A percentile compares a stretch with the other conserved stretches of the same genome.
phyloP scores from a whole-genome alignment of 768 basidiomycete species.

The Tylopilus plumbeoviolaceoides region DNA sequence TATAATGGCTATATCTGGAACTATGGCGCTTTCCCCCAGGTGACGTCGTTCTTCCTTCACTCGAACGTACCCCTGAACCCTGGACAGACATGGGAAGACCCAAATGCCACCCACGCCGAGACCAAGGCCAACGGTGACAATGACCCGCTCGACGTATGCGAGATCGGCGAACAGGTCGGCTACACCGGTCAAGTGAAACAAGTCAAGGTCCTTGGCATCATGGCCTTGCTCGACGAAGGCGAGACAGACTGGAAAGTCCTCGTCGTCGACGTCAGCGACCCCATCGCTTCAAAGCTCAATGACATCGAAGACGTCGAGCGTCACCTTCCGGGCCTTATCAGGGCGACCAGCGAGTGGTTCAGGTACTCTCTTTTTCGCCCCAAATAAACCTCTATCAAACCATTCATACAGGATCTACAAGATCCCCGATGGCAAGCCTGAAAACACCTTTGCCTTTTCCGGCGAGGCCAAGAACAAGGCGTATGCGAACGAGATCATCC shows the following conservation, averaged over 20 bases:
- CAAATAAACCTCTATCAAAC: neutral
- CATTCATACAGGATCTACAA: conserved; percentile 73
- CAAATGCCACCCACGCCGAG: conserved; percentile 79
- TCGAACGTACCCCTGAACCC: neutral
- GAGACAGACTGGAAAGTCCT: conserved; percentile 99
- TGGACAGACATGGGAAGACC: conserved; percentile 95
- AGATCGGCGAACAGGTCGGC: conserved; percentile 98
- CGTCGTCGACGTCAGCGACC: conserved; percentile 94
- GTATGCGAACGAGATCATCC: conserved; percentile 98
- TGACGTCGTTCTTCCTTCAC: conserved; percentile 27
- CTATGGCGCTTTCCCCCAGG: conserved; percentile 99
- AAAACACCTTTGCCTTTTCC: conserved; percentile 98
- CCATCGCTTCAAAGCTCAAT: conserved; percentile 93
- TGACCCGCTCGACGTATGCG: conserved; percentile 99
- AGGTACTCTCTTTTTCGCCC: conserved; percentile 41
- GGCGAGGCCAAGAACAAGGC: conserved; percentile 99
- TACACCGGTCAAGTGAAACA: conserved; percentile 98
- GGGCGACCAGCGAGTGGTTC: conserved; percentile 99
- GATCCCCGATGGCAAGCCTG: conserved; percentile 92
- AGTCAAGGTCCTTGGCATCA: conserved; percentile 99
- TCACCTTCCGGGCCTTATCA: conserved; percentile 93
- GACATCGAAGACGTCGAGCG: conserved; percentile 99
- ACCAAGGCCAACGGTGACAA: conserved; percentile 99
- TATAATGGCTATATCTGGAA: conserved; percentile 99
- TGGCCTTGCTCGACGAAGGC: conserved; percentile 98